phyloP scores from a whole-genome alignment of 768 basidiomycete species.

The Hygrophorus pudorinus region DNA sequence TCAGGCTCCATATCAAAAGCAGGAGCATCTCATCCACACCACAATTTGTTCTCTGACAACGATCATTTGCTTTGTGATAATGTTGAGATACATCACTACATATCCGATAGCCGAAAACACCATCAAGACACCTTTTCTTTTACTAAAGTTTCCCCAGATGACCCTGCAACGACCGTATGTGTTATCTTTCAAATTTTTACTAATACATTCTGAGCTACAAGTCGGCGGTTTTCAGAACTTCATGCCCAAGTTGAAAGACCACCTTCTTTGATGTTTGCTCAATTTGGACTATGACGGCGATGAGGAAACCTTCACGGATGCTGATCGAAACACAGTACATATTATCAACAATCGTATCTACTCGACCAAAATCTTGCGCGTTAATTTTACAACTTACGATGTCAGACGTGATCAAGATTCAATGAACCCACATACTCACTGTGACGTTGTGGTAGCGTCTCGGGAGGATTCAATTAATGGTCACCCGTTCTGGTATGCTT shows the following conservation, averaged over 20 bases:
- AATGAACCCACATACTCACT: slow-evolving; percentile 26
- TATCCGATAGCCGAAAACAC: slow-evolving; percentile 8
- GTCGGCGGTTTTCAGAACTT: slow-evolving; percentile 19
- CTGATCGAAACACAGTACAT: slow-evolving; percentile 12
- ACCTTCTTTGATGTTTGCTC: slow-evolving; percentile 20
- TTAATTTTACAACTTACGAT: slow-evolving; percentile 39
- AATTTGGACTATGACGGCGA: slow-evolving; percentile 10
- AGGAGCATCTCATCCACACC: slow-evolving; percentile 7
- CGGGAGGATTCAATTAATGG: slow-evolving; percentile 12
- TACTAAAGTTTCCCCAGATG: slow-evolving; percentile 7
- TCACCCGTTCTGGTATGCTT: slow-evolving; percentile 13
- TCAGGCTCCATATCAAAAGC: too few species aligned
- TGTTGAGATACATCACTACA: slow-evolving; percentile 11
- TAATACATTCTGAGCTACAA: too few species aligned
- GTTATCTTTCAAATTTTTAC: neutral
- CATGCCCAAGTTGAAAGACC: slow-evolving; percentile 18
- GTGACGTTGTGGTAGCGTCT: slow-evolving; percentile 25
- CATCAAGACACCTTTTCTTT: slow-evolving; percentile 8
- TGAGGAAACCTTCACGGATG: slow-evolving; percentile 10
- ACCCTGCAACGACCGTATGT: slow-evolving; percentile 14
- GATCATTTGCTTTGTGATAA: slow-evolving; percentile 1
- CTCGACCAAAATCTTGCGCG: slow-evolving; percentile 19
- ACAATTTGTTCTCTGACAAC: slow-evolving; percentile 3
- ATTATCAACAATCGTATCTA: slow-evolving; percentile 19
- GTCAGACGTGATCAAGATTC: slow-evolving; percentile 28